Evolutionary conservation across 352 stramenopile species (phyloP), one percentile per base, ranked within the genome.

Genomic region (Pythium phragmiticola): DNA sequence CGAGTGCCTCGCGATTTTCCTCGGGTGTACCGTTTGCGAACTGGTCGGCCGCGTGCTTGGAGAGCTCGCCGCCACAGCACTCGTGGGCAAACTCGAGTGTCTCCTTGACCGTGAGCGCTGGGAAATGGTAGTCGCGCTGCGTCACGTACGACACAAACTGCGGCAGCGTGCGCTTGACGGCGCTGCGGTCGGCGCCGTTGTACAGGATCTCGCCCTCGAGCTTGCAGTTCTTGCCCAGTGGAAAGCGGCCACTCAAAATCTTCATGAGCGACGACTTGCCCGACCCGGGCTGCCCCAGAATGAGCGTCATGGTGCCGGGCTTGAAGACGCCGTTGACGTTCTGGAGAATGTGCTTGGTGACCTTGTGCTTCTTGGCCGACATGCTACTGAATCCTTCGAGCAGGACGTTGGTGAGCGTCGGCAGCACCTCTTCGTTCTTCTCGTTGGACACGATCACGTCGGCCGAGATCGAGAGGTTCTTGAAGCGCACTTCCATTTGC

Each of bases 181-280:
- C 50, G 21, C 73, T 50, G 17, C 68, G 69, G 16, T 57, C 37
- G 7, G 72, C 52, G 30, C 79, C 77, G 49, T 86, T 87, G 72
- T 84, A 88, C 62, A 64, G 71, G 54, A 88, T 74, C 23, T 80
- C 72, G 23, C 79, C 79, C 26, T 74, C 63, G 21, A 89, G 28
- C 7, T 23, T 65, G 47, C 76, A 74, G 47, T 70, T 74, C 63
- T 77, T 83, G 51, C 70, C 65, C 21, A 80, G 51, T 8, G 73
- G 74, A 60, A 89, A 87, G 5, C 76, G 76, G 2, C 76, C 76
- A 36, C 65, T 77, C 19, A 89, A 51, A 17, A 84, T 54, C 70
- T 89, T 89, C 72, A 89, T 83, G 47, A 84, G 52, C 53, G 82
- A 73, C 12, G 78, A 77, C 65, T 88, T 86, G 63, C 76, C 79